Evolutionary conservation across 805 yeast species (phyloP), one percentile per base, ranked within the genome.

Genomic region (Cyberlindnera euphorbiae): DNA sequence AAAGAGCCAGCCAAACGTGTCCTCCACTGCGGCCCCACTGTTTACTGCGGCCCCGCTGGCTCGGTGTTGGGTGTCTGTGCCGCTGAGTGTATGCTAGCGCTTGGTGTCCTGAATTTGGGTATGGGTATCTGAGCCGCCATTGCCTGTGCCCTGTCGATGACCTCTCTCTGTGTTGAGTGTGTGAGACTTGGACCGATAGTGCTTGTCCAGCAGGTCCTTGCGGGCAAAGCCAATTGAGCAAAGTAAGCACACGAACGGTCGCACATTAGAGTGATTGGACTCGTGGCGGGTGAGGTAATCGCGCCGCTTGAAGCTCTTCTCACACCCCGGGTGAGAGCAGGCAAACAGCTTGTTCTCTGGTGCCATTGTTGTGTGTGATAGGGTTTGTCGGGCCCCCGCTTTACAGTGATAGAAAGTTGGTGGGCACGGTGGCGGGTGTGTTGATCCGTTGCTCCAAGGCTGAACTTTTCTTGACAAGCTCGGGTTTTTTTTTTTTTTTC

Each of bases 221-320:
- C 66, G 43, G 6, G 64, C 56, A 43, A 59, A 60, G 2, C 47
- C 34, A 5, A 46, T 33, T 4, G 44, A 32, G 35, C 66, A 60
- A 12, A 49, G 43, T 3, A 27, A 28, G 32, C 66, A 60, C 2
- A 39, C 27, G 29, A 45, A 59, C 2, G 62, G 64, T 26, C 53
- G 51, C 7, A 55, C 47, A 2, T 33, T 26, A 3, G 49, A 42
- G 40, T 60, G 66, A 35, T 58, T 60, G 10, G 49, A 46, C 30
- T 55, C 59, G 36, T 60, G 66, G 25, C 66, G 31, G 14, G 45
- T 36, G 4, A 60, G 42, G 36, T 60, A 60, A 35, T 59, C 70
- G 29, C 67, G 50, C 43, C 64, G 46, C 32, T 62, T 62, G 15
- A 59, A 59, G 7, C 55, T 49, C 36, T 50, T 42, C 31, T 49